These are phyloP conservation scores for Globisporangium echinulatum DNA, from an alignment of 352 stramenopile species.

Conservation along the genomic window DNA sequence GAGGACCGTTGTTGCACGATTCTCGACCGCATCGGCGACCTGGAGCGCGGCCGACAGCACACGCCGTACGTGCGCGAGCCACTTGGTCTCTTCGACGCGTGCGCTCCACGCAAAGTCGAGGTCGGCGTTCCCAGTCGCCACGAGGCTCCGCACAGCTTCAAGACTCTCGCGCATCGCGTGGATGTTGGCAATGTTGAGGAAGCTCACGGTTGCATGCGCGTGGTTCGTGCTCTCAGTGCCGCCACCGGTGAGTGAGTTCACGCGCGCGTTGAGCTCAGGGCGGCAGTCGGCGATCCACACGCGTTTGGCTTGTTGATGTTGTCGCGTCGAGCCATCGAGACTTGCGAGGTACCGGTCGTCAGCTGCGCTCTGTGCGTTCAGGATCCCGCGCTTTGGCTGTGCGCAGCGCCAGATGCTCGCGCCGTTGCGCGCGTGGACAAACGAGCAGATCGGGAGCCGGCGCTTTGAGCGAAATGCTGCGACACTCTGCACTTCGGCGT, in stretches of 20 bases:
- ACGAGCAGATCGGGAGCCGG: slow-evolving; percentile 78
- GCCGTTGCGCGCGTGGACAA: slow-evolving; percentile 56
- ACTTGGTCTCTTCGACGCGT: slow-evolving; percentile 77
- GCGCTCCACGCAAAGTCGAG: slow-evolving; percentile 55
- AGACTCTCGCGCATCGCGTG: slow-evolving; percentile 89
- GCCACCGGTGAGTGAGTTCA: slow-evolving; percentile 87
- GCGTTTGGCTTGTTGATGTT: slow-evolving; percentile 15
- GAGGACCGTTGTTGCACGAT: slow-evolving; percentile 67
- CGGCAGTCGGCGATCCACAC: slow-evolving; percentile 89
- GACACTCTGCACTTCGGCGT: slow-evolving; percentile 56
- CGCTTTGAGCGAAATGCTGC: slow-evolving; percentile 80
- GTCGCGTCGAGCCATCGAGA: slow-evolving; percentile 15
- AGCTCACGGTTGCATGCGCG: slow-evolving; percentile 67
- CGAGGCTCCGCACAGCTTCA: slow-evolving; percentile 51
- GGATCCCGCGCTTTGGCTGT: slow-evolving; percentile 81
- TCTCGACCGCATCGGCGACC: slow-evolving; percentile 61
- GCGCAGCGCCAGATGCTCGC: slow-evolving; percentile 81
- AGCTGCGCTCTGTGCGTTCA: slow-evolving; percentile 59
- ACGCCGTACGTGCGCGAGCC: slow-evolving; percentile 65
- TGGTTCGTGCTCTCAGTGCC: slow-evolving; percentile 84
- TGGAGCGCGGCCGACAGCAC: slow-evolving; percentile 63
- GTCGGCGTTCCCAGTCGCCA: slow-evolving; percentile 32
- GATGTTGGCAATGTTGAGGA: slow-evolving; percentile 92
- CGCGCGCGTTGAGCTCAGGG: slow-evolving; percentile 84
- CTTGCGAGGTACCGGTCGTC: slow-evolving; percentile 75